Percentiles rank a stretch among this genome's conserved stretches.
Conservation (phyloP, 2,329 filamentous ascomycete species). For the Apiospora kogelbergensis region DNA sequence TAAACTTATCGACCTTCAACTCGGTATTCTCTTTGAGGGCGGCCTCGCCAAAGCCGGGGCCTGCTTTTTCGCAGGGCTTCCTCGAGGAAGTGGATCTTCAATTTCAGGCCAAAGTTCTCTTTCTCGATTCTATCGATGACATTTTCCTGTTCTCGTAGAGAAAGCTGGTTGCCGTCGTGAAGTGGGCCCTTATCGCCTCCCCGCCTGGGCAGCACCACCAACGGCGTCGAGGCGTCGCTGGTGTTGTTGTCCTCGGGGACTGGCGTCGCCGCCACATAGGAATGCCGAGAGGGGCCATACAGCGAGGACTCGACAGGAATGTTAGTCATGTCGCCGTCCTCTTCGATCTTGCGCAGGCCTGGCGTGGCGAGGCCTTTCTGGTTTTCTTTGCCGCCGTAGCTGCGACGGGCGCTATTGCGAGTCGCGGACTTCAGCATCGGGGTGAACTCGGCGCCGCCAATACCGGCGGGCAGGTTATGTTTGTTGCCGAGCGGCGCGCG, state of each 20-base stretch:
- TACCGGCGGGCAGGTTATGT: slow-evolving; percentile 66
- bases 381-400: slow-evolving; percentile 59
- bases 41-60: slow-evolving; percentile 84
- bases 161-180: slow-evolving; percentile 86
- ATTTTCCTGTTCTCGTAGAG: slow-evolving; percentile 90
- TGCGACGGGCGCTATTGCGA: slow-evolving; percentile 66
- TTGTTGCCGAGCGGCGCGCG: slow-evolving; percentile 71
- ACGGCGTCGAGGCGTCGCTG: slow-evolving; percentile 80
- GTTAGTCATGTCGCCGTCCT: slow-evolving; percentile 69
- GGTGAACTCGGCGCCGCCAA: slow-evolving; percentile 81
- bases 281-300: slow-evolving; percentile 64
- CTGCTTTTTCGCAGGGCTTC: slow-evolving; percentile 85
- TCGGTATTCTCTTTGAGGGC: slow-evolving; percentile 94
- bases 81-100: slow-evolving; percentile 96
- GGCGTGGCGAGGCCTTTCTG: slow-evolving; percentile 65
- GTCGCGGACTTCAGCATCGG: slow-evolving; percentile 84
- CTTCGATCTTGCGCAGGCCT: slow-evolving; percentile 63
- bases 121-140: slow-evolving; percentile 96
- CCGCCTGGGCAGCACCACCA: slow-evolving; percentile 66
- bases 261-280: slow-evolving; percentile 68
- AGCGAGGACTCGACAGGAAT: slow-evolving; percentile 73
- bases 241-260: slow-evolving; percentile 75
- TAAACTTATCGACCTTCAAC: slow-evolving; percentile 86
- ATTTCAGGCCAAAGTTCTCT: slow-evolving; percentile 94
- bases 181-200: slow-evolving; percentile 66